Base-by-base conservation (phyloP, 345 rosid genomes). In the Psidium guajava region DNA sequence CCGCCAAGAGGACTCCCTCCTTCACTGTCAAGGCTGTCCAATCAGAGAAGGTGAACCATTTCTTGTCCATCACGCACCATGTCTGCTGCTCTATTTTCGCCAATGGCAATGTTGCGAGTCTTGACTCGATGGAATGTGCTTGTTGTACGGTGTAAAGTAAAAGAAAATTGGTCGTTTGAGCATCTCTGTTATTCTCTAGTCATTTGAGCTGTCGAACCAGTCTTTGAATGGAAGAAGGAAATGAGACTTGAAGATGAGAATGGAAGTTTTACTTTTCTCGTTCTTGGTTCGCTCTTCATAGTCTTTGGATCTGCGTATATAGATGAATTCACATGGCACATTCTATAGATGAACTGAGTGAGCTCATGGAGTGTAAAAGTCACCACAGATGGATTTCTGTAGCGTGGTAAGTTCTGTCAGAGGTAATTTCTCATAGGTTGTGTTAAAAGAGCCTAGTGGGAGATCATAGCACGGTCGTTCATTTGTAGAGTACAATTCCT, bases 11-110 rank as follows among this genome's bases (percentile, higher is more conserved):
- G 87, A 77, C 83, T 80, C 75, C 91, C 83, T 89, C 88, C 87
- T 93, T 95, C 95, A 87, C 96, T 49, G 93, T 97, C 90, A 91
- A 90, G 85, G 98, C 97, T 86, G 85, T 95, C 87, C 92, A 93
- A 82, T 58, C 98, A 47, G 98, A 97, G 28, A 95, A 96, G 97
- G 98, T 92, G 82, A 85, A 49, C 52, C 52, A 14, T 44, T 0
- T 12, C 18, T 42, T 18, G 47, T 69, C 77, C 24, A 36, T 8
- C 59, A 22, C 20, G 69, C 74, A 25, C 2, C 20, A 11, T 58
- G 16, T 14, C 9, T 40, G 15, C 16, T 28, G 15, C n/a, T 47
- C 28, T 47, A 10, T 50, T 81, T 42, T 81, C 11, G 3, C 27
- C 27, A 8, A 16, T 47, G 52, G 18, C 28, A 18, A 24, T 36